Base-by-base conservation (phyloP, 345 rosid genomes). In the Passiflora organensis region DNA sequence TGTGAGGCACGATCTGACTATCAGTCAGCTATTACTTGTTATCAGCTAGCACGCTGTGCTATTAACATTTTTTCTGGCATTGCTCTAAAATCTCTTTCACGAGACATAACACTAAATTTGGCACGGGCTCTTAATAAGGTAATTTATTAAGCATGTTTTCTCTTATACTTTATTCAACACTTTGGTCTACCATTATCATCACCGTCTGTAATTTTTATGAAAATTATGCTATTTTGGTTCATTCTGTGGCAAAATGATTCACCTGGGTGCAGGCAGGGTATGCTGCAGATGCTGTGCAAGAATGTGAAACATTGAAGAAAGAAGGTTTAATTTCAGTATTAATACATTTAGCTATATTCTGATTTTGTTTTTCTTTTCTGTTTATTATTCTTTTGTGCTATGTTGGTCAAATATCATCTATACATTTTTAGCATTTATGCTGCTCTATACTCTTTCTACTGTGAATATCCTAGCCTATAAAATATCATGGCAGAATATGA, bases 111-210 rank as follows among this genome's bases (percentile, higher is more conserved):
- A 47, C 67, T 73, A 50, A 93, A 86, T 78, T 85, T 93, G 84
- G 89, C 80, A 43, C 80, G 99, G 69, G 74, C 83, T 48, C 95
- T 93, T 67, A 43, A 77, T 62, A 74, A 55, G 91, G 99, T 89
- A 75, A 78, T 43, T 60, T 13, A 16, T 47, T 44, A 50, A 45
- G 60, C 42, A n/a, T 44, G 17, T 32, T 37, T 44, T 45, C 56
- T 28, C 49, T 54, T 36, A 28, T 2, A 28, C 34, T 28, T 3
- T 28, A 28, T 28, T 28, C 34, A 28, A 28, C 5, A 3, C 34
- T 28, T 3, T 28, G 5, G 34, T 28, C 34, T 28, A 28, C 34
- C 8, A n/a, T 28, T 28, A 3, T 28, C 34, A 2, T 8, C 34
- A 28, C 34, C 34, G 3, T 28, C 34, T 2, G 3, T 28, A 28